Percentiles rank a stretch among this genome's conserved stretches.
Evolutionary conservation across 2,329 filamentous ascomycete genomes (phyloP).

Genomic region (Rutstroemia sydowiana): DNA sequence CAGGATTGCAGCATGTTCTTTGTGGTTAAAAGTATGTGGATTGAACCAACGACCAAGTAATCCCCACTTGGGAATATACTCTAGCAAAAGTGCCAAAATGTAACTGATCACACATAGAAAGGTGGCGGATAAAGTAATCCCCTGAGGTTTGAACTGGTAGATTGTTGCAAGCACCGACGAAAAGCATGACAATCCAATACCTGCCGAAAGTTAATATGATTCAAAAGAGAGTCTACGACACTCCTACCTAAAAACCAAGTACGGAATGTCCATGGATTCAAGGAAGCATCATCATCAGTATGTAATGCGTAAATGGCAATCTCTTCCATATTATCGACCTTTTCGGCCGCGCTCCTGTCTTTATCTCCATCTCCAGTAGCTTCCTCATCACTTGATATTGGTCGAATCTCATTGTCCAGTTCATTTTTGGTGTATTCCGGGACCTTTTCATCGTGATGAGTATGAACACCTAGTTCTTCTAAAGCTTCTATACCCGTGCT

Average conservation of each 20-base stretch:
- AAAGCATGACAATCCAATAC: slow-evolving; percentile 31
- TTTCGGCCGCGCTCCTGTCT: slow-evolving; percentile 5
- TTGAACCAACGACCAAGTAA: slow-evolving; percentile 46
- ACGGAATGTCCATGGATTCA: slow-evolving; percentile 32
- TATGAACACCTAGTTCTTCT: neutral
- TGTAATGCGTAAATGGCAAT: neutral
- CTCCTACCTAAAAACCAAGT: slow-evolving; percentile 31
- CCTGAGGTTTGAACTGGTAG: slow-evolving; percentile 41
- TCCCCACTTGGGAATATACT: slow-evolving; percentile 30
- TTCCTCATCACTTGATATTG: slow-evolving; percentile 3
- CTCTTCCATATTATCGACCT: slow-evolving; percentile 2
- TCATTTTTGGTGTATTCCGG: neutral
- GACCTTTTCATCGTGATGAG: neutral
- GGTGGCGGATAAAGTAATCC: slow-evolving; percentile 34
- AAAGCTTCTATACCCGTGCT: neutral
- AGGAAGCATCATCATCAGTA: slow-evolving; percentile 13
- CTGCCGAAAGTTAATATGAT: slow-evolving; percentile 27
- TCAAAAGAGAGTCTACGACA: slow-evolving; percentile 4
- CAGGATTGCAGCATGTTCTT: slow-evolving; percentile 59
- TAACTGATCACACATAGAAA: slow-evolving; percentile 40
- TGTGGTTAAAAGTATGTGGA: slow-evolving; percentile 60
- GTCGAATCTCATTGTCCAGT: neutral
- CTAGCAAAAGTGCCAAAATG: slow-evolving; percentile 31
- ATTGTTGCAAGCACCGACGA: slow-evolving; percentile 36
- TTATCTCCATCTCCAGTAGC: neutral